Evolutionary conservation across 129 eudicot species (phyloP).

Genomic region (Chrysanthemum lavandulifolium): DNA sequence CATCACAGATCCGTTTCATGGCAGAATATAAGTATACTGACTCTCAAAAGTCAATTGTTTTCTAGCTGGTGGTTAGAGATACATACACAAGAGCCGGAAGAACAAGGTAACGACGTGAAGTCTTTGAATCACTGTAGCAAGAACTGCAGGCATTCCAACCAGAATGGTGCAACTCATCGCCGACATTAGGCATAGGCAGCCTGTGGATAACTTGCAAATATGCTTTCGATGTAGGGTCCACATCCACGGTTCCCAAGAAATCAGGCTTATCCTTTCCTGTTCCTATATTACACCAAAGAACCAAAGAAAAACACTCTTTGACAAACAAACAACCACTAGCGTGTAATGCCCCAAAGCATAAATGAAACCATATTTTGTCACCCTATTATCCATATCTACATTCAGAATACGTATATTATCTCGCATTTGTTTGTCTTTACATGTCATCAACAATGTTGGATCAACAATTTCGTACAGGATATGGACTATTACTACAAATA

Average conservation of each 20-base stretch:
- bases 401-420: too few species aligned
- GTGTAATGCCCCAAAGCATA: too few species aligned
- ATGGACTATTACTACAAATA: too few species aligned
- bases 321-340: too few species aligned
- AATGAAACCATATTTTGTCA: too few species aligned
- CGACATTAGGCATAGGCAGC: conserved; percentile 85
- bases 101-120: conserved; percentile 81
- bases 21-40: not conserved
- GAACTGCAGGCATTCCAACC: conserved; percentile 99
- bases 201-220: conserved; percentile 88
- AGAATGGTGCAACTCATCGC: conserved; percentile 58
- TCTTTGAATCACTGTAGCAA: conserved; percentile 73
- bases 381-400: too few species aligned
- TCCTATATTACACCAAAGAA: conserved; percentile 26
- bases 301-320: too few species aligned
- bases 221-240: conserved; percentile 74
- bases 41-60: not conserved
- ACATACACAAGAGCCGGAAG: conserved; percentile 85
- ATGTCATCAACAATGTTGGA: too few species aligned
- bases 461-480: too few species aligned
- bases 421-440: too few species aligned
- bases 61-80: conserved; percentile 1
- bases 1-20: not conserved
- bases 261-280: conserved; percentile 88
- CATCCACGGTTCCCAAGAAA: conserved; percentile 85